Percentiles rank a stretch among this genome's conserved stretches.
Evolutionary conservation across 2,329 filamentous ascomycete species (phyloP).

Genomic region (Arthroderma sp.): DNA sequence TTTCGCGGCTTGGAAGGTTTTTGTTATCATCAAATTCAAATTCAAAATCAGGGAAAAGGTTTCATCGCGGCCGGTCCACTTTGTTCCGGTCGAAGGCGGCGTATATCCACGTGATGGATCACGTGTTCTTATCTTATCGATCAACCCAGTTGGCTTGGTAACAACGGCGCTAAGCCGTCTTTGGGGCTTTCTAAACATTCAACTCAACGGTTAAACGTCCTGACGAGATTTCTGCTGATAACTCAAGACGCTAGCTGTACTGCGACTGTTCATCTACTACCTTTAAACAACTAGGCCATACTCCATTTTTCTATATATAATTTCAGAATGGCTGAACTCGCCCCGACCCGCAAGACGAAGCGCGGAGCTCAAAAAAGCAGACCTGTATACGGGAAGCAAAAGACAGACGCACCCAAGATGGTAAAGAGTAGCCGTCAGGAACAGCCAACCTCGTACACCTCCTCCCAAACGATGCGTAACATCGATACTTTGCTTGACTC

Average conservation of each 20-base stretch:
- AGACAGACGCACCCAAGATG: constrained; percentile 21
- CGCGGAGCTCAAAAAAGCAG: constrained; percentile 8
- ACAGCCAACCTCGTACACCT: no score
- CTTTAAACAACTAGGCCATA: no score
- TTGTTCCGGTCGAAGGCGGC: background rate
- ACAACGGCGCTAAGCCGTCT: background rate
- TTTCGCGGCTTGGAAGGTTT: no score
- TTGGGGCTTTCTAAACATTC: background rate
- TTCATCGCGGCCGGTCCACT: background rate
- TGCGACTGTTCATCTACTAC: no score
- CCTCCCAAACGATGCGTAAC: background rate
- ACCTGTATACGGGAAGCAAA: constrained; percentile 25
- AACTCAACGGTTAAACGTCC: background rate
- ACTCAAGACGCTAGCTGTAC: no score
- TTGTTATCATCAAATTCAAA: no score
- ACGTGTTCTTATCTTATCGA: background rate
- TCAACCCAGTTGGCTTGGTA: background rate
- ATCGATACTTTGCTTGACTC: constrained; percentile 1
- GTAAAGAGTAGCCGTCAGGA: constrained; percentile 10
- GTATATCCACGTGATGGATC: background rate
- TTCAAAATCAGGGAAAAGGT: background rate
- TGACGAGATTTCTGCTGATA: no score
- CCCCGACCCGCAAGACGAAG: background rate
- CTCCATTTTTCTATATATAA: no score
- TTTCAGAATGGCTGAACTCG: no score